Evolutionary conservation across 2,329 filamentous ascomycete species (phyloP).

Genomic region (Fusarium agapanthi): DNA sequence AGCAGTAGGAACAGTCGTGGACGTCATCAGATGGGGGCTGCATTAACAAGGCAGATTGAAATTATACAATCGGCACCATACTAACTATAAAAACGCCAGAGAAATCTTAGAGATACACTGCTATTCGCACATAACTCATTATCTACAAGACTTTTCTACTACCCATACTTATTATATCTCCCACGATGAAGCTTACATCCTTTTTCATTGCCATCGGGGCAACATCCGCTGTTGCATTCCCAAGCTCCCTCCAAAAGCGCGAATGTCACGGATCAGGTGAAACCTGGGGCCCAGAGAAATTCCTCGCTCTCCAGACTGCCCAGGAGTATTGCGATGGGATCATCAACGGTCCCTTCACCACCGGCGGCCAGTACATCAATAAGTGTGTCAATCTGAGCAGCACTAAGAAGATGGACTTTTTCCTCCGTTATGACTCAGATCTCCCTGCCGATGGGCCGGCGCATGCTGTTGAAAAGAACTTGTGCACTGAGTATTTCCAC

Average conservation of each 20-base stretch:
- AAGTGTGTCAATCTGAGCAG: neutral
- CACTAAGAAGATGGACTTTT: neutral
- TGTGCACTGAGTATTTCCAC: neutral
- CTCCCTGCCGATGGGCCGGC: neutral
- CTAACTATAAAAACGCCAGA: neutral
- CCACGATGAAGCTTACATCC: neutral
- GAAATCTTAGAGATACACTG: neutral
- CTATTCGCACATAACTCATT: neutral
- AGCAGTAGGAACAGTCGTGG: neutral
- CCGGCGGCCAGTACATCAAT: neutral
- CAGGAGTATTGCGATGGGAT: neutral
- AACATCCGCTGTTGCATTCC: neutral
- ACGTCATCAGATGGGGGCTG: neutral
- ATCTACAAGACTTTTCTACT: neutral
- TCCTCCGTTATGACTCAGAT: neutral
- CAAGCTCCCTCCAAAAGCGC: neutral
- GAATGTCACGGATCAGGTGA: neutral
- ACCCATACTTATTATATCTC: accelerated
- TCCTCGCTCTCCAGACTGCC: neutral
- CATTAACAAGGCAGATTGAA: neutral
- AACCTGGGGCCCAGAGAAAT: neutral
- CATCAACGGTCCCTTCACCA: neutral
- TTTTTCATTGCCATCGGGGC: neutral
- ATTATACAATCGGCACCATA: accelerated
- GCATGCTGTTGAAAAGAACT: neutral